Evolutionary conservation across 805 yeast species (phyloP).

Genomic region (Candida sphagnicola): DNA sequence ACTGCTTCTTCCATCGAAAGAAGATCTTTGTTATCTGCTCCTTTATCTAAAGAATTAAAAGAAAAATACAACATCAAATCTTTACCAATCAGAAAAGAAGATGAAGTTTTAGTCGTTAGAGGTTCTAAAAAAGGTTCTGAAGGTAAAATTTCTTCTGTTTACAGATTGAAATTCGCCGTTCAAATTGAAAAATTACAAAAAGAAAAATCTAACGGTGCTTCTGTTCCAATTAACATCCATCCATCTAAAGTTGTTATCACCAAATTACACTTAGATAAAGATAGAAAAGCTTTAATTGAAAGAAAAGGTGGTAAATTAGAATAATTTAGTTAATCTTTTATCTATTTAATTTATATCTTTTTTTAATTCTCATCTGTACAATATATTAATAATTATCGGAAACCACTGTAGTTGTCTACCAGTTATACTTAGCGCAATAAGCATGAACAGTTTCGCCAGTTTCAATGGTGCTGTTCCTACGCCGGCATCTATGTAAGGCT

Average conservation of each 20-base stretch:
- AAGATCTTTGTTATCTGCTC: slow-evolving; percentile 95
- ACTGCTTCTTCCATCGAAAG: slow-evolving; percentile 94
- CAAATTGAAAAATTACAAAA: slow-evolving; percentile 96
- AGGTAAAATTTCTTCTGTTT: slow-evolving; percentile 95
- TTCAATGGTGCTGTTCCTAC: no score
- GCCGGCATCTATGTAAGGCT: no score
- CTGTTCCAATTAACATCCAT: slow-evolving; percentile 95
- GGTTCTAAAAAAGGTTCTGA: slow-evolving; percentile 99
- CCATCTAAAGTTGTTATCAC: slow-evolving; percentile 99
- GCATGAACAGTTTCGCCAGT: no score
- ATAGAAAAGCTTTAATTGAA: slow-evolving; percentile 95
- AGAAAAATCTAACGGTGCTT: slow-evolving; percentile 98
- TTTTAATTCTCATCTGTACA: neutral
- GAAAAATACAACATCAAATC: slow-evolving; percentile 95
- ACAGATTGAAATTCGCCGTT: slow-evolving; percentile 96
- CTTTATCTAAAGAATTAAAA: slow-evolving; percentile 97
- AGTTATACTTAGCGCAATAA: no score
- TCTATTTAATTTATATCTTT: neutral
- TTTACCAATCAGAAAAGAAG: slow-evolving; percentile 97
- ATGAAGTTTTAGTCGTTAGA: slow-evolving; percentile 92
- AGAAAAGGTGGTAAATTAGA: slow-evolving; percentile 98
- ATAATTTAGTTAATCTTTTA: slow-evolving; percentile 39
- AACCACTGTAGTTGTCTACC: no score
- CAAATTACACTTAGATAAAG: slow-evolving; percentile 96
- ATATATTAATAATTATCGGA: slow-evolving; percentile 4